Evolutionary conservation across 495 filamentous ascomycete species (phyloP).

Genomic region (Annulohypoxylon nitens): DNA sequence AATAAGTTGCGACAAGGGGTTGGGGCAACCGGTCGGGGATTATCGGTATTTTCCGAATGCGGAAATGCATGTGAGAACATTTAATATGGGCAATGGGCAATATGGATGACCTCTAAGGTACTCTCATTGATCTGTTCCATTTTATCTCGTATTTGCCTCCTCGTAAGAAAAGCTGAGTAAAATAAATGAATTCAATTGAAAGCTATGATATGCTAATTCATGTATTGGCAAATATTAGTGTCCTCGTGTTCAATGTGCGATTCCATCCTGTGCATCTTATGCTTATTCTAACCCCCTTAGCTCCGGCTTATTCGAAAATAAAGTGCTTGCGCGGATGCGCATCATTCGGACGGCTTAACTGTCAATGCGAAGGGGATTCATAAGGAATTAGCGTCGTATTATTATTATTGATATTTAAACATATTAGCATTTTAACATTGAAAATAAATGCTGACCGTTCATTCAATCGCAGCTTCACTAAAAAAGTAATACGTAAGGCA

Average conservation of each 20-base stretch:
- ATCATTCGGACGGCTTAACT: background rate
- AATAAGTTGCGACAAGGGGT: constrained; percentile 34
- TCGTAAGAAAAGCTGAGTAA: background rate
- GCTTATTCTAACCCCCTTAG: background rate
- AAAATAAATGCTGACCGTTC: background rate
- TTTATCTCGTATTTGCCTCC: constrained; percentile 6
- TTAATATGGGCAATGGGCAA: background rate
- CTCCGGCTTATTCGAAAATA: background rate
- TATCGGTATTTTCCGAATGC: constrained; percentile 31
- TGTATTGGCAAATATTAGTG: background rate
- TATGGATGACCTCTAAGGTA: background rate
- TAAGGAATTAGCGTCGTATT: background rate
- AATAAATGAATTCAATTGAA: background rate
- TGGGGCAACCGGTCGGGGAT: constrained; percentile 4
- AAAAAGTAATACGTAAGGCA: constrained; percentile 7
- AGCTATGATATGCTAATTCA: background rate
- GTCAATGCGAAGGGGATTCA: constrained; percentile 6
- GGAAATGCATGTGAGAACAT: constrained; percentile 18
- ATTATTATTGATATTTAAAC: background rate
- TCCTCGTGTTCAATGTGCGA: background rate
- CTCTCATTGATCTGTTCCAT: background rate
- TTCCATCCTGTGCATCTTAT: background rate
- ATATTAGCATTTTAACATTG: background rate
- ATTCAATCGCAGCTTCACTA: background rate
- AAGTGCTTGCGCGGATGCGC: constrained; percentile 4